Conservation (phyloP, 2,329 filamentous ascomycete genomes). For the Fusarium fujikuroi region DNA sequence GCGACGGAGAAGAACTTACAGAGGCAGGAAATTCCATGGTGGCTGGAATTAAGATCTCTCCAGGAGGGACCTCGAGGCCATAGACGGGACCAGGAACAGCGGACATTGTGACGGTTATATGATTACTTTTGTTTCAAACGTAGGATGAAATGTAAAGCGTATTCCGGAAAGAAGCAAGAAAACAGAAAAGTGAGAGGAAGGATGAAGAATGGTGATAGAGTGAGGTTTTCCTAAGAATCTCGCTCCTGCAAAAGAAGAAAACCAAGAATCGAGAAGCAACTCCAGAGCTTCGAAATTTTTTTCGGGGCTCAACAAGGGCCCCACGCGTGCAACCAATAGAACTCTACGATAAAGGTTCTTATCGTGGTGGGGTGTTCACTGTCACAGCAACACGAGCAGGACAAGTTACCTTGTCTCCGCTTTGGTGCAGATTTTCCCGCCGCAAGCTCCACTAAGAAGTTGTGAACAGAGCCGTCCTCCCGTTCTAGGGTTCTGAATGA, state of each 20-base stretch:
- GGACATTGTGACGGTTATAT: conserved; percentile 59
- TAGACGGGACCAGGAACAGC: conserved; percentile 81
- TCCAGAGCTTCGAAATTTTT: conserved; percentile 51
- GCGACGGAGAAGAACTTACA: conserved; percentile 65
- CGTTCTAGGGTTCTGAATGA: neutral
- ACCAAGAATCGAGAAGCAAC: conserved; percentile 36
- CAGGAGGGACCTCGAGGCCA: conserved; percentile 89
- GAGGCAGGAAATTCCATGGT: conserved; percentile 82
- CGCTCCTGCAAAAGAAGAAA: conserved; percentile 37
- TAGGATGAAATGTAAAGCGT: conserved; percentile 1
- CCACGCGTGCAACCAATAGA: conserved; percentile 45
- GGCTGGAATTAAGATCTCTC: conserved; percentile 83
- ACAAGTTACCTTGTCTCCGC: conserved; percentile 32
- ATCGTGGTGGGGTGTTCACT: conserved; percentile 45
- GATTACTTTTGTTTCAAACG: neutral
- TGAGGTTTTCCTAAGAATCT: conserved; percentile 30
- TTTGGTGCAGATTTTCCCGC: conserved; percentile 39
- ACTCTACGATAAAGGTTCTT: conserved; percentile 45
- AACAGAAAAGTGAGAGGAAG: conserved; percentile 16
- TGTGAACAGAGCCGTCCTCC: neutral
- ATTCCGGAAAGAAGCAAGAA: conserved; percentile 6
- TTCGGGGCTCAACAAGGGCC: conserved; percentile 36
- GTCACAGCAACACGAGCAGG: conserved; percentile 52
- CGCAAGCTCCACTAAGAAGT: conserved; percentile 22
- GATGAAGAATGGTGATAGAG: conserved; percentile 30